Conservation (phyloP, 192 early-diverging fungal genomes). For the Coemansia guatemalensis region DNA sequence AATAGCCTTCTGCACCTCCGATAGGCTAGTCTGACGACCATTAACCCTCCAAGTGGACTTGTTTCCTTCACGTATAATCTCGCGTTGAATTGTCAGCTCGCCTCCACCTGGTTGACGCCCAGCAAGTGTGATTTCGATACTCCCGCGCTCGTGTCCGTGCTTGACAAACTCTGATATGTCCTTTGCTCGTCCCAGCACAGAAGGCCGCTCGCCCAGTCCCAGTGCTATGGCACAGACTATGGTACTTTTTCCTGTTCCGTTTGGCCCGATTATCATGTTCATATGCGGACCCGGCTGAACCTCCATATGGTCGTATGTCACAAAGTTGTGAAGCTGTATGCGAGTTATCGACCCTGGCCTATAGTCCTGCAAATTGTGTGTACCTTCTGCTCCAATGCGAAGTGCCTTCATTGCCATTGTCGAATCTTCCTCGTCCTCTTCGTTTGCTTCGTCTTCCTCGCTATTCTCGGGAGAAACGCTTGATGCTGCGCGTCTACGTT, state of each 20-base stretch:
- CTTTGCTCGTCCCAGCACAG: slow-evolving; percentile 81
- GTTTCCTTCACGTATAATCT: slow-evolving; percentile 65
- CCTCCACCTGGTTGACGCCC: slow-evolving; percentile 7
- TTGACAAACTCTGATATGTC: slow-evolving; percentile 92
- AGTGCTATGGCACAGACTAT: slow-evolving; percentile 94
- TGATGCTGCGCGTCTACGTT: no score
- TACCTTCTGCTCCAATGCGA: slow-evolving; percentile 2
- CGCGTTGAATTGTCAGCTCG: slow-evolving; percentile 55
- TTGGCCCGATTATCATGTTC: slow-evolving; percentile 98
- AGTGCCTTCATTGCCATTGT: not conserved
- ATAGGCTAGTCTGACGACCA: slow-evolving; percentile 60
- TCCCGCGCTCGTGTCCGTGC: slow-evolving; percentile 74
- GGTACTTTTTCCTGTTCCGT: slow-evolving; percentile 95
- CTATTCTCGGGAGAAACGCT: no score
- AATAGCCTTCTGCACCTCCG: slow-evolving; percentile 66
- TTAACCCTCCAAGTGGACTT: slow-evolving; percentile 78
- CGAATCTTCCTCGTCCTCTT: no score
- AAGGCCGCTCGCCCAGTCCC: slow-evolving; percentile 81
- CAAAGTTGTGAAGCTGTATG: slow-evolving; percentile 67
- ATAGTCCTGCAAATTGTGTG: slow-evolving; percentile 11
- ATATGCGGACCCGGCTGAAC: slow-evolving; percentile 88
- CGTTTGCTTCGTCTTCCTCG: no score
- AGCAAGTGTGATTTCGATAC: slow-evolving; percentile 87
- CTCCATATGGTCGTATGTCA: slow-evolving; percentile 91
- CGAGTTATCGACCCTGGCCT: slow-evolving; percentile 35